phyloP scores from a whole-genome alignment of 192 early-diverging fungal species.

The Coemansia sp. region DNA sequence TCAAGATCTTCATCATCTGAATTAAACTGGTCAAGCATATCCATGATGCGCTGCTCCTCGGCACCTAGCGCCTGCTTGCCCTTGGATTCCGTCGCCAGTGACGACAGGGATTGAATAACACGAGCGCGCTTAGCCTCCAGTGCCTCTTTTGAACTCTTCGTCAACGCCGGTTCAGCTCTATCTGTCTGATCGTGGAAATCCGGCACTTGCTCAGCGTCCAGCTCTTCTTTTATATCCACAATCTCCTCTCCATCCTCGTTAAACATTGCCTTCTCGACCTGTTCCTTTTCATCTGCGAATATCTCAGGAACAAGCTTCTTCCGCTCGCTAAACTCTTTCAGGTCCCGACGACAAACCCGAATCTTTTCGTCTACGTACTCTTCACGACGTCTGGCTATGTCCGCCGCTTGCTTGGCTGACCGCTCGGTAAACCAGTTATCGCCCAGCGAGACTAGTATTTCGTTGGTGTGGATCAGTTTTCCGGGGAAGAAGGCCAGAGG shows the following conservation, averaged over 20 bases:
- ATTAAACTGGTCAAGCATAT: slow-evolving; percentile 37
- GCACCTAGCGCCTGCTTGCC: slow-evolving; percentile 11
- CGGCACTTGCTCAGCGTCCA: slow-evolving; percentile 19
- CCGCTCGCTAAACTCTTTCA: slow-evolving; percentile 19
- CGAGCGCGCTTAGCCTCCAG: slow-evolving; percentile 25
- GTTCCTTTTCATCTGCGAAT: slow-evolving; percentile 1
- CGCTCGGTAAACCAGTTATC: slow-evolving; percentile 92
- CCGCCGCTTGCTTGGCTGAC: slow-evolving; percentile 73
- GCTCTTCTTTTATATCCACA: slow-evolving; percentile 57
- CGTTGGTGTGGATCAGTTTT: slow-evolving; percentile 90
- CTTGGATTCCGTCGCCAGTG: neutral
- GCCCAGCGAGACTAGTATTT: slow-evolving; percentile 84
- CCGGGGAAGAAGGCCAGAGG: slow-evolving; percentile 90
- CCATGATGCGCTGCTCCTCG: slow-evolving; percentile 34
- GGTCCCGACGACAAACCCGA: slow-evolving; percentile 6
- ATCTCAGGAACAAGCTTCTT: slow-evolving; percentile 8
- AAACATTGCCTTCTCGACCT: slow-evolving; percentile 15
- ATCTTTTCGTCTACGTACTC: slow-evolving; percentile 50
- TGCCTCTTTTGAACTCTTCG: neutral
- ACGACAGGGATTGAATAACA: slow-evolving; percentile 19
- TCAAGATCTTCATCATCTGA: slow-evolving; percentile 27
- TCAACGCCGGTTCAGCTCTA: neutral
- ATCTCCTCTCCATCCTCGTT: slow-evolving; percentile 58
- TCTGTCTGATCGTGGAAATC: slow-evolving; percentile 6
- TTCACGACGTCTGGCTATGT: slow-evolving; percentile 68